Evolutionary conservation across 2,329 filamentous ascomycete species (phyloP), one percentile per base, ranked within the genome.

Genomic region (Ceratocystis colombiana): DNA sequence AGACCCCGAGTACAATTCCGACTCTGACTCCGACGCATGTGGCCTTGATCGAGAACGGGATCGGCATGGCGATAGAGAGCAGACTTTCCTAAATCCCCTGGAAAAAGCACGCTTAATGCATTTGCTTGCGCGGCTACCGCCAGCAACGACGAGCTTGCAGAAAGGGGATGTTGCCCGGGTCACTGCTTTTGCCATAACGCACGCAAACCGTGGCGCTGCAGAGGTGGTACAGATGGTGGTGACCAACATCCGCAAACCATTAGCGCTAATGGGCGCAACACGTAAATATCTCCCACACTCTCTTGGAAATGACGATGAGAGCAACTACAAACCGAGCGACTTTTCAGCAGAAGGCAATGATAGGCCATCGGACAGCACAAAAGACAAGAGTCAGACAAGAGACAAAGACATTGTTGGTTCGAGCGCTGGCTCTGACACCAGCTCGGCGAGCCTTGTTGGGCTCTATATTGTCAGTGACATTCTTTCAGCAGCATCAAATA

Each of bases 141-240:
- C 85, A 2, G 85, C 84, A 2, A 84, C 90, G 48, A 83, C 86
- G 1, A 88, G 83, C 70, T 79, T 96, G 30, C 83, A 89, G 33
- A 90, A 90, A 72, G 91, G 90, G 2, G 90, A 97, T 72, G 84
- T 97, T 59, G 92, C 90, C 1, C 83, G 91, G 4, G 81, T 96
- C 1, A 93, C 92, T 0, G 83, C 88, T 2, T 96, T 97, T 75
- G 92, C 92, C 12, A 90, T 97, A 66, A 87, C 87, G 1, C 90
- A 97, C 73, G 89, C 91, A 1, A 89, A 88, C 48, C 82, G 85
- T 22, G 94, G 92, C 17, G 88, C 90, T 12, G 89, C 95, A 69
- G 94, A 97, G 76, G 87, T 96, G 45, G 91, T 96, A n/a, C 84
- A 93, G 62, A 84, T 96, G 76, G 86, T 97, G 46, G 83, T 96